phyloP scores from a whole-genome alignment of 768 basidiomycete genomes.

The Suillus luteus region DNA sequence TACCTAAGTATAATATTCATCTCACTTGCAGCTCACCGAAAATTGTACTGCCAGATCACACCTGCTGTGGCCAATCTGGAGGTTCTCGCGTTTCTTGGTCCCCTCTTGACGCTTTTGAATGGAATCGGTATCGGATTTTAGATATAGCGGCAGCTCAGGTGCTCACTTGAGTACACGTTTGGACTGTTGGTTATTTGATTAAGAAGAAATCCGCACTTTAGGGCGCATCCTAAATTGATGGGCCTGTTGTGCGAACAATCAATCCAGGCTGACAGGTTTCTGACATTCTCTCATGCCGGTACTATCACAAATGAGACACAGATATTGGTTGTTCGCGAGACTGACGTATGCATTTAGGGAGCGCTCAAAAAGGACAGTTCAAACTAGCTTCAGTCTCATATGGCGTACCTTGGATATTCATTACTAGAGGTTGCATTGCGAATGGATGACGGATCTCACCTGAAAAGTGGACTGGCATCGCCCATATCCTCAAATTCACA shows the following conservation, averaged over 20 bases:
- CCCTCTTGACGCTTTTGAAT: not conserved
- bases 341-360: not conserved
- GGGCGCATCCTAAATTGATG: not conserved
- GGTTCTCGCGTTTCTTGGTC: not conserved
- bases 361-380: no score
- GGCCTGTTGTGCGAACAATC: not conserved
- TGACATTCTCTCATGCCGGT: not conserved
- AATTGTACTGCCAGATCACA: not conserved
- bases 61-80: not conserved
- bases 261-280: not conserved
- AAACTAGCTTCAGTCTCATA: not conserved
- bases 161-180: not conserved
- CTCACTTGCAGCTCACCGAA: not conserved
- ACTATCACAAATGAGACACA: not conserved
- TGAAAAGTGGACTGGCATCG: constrained; percentile 57
- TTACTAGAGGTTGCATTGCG: not conserved
- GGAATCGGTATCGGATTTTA: not conserved
- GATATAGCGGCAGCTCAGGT: not conserved
- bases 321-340: not conserved
- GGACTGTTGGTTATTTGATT: not conserved
- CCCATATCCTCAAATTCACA: constrained; percentile 51
- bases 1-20: not conserved
- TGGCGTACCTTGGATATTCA: not conserved
- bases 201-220: not conserved
- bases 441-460: constrained; percentile 25